These are phyloP conservation scores for Nepenthes mirabilis DNA, from an alignment of 148 eudicot species.

Conservation along the genomic window DNA sequence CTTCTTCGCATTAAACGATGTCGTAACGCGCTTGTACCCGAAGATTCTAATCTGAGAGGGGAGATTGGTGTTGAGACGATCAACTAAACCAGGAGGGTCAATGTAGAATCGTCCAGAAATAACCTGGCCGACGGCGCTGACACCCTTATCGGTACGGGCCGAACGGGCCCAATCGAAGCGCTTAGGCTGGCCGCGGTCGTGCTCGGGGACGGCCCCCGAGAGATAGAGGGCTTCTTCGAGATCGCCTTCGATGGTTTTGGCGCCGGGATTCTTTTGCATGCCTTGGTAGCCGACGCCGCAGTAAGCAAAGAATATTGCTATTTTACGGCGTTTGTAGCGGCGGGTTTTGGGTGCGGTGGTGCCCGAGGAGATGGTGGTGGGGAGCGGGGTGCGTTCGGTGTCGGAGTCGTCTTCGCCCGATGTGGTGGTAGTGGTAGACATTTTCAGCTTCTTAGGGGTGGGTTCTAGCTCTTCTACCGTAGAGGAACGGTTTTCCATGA, in stretches of 20 bases:
- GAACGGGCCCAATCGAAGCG: conserved; percentile 80
- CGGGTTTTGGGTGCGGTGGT: conserved; percentile 7
- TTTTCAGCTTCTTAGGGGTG: conserved; percentile 42
- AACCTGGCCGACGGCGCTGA: conserved; percentile 84
- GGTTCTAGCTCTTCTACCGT: conserved; percentile 16
- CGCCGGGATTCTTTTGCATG: conserved; percentile 93
- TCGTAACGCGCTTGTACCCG: conserved; percentile 54
- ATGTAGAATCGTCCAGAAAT: conserved; percentile 73
- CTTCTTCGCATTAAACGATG: conserved; percentile 66
- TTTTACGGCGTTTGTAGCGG: conserved; percentile 66
- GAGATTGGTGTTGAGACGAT: conserved; percentile 40
- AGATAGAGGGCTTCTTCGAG: conserved; percentile 74
- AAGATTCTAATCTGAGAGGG: conserved; percentile 52
- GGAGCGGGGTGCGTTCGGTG: conserved; percentile 2
- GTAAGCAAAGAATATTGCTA: conserved; percentile 84
- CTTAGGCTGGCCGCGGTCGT: conserved; percentile 41
- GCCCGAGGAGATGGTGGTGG: neutral
- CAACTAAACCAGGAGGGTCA: conserved; percentile 64
- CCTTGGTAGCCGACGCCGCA: conserved; percentile 95
- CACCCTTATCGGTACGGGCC: conserved; percentile 92
- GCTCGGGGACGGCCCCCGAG: conserved; percentile 66
- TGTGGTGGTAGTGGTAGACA: conserved; percentile 48
- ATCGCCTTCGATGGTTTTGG: conserved; percentile 93
- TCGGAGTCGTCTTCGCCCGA: conserved; percentile 15
- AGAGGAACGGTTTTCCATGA: conserved; percentile 1